A percentile compares a stretch with the other conserved stretches of the same genome.
Evolutionary conservation across 148 eudicot species (phyloP).

Genomic region (Silene conica): DNA sequence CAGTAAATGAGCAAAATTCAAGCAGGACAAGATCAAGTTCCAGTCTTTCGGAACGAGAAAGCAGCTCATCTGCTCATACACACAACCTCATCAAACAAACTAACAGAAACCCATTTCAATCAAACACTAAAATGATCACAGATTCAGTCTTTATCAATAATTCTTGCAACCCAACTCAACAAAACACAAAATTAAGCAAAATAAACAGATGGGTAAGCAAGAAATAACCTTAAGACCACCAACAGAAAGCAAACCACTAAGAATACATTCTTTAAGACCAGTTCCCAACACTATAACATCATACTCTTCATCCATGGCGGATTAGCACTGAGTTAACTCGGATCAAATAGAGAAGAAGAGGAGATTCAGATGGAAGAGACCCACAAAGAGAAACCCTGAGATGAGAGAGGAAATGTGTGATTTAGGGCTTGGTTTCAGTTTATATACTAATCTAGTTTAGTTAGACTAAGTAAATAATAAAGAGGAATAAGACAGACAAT

Average conservation of each 20-base stretch:
- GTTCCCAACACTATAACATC: conserved; percentile 56
- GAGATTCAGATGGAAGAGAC: conserved; percentile 18
- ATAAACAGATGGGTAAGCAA: neutral
- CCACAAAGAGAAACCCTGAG: neutral
- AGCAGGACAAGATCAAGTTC: neutral
- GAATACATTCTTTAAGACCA: conserved; percentile 61
- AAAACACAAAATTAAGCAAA: neutral
- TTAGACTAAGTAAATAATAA: neutral
- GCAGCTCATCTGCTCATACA: neutral
- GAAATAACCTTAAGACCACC: conserved; percentile 49
- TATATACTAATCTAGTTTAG: neutral
- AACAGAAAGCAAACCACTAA: conserved; percentile 59
- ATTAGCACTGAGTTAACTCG: conserved; percentile 3
- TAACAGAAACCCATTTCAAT: conserved; percentile 15
- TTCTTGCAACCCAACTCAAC: neutral
- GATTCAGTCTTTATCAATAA: neutral
- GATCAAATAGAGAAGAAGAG: conserved; percentile 13
- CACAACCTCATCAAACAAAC: neutral
- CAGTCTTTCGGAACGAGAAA: no score
- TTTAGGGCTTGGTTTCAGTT: conserved; percentile 7
- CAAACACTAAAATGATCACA: neutral
- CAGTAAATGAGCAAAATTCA: neutral
- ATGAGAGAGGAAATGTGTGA: neutral
- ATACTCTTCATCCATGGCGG: conserved; percentile 50
- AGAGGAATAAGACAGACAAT: neutral